Base-by-base conservation (phyloP, 2,329 filamentous ascomycete genomes). In the Claviceps monticola region DNA sequence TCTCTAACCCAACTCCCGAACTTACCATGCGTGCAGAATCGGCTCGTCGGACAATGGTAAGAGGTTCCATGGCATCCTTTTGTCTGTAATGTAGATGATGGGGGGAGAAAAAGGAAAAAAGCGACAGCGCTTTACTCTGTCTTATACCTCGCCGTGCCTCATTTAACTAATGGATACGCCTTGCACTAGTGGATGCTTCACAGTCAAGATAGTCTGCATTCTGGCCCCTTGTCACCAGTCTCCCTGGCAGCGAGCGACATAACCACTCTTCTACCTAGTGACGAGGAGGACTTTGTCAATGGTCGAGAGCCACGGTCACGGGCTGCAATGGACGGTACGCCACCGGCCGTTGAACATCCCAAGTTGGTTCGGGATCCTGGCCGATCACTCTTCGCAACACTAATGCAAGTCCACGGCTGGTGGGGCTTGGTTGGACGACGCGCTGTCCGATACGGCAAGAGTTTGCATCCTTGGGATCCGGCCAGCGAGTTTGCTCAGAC, bases 161-260 rank as follows among this genome's bases (percentile, higher is more conserved):
- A 5, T 14, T 21, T 21, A 6, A 46, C 39, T 29, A 21, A 43
- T 38, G 5, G 6, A 43, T 43, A 6, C 5, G 29, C 23, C 2
- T 45, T 38, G 29, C 26, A 17, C 21, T 49, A 78, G 74, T 80
- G 76, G 76, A 79, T 79, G 74, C 59, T 80, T 37, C 73, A 79
- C 58, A 78, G 72, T 56, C 76, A 80, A 57, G 76, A 80, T 55
- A 78, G 76, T 56, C 66, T 80, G 23, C 74, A 78, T 55, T 77
- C 74, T 0, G 73, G 75, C 0, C 73, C 74, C 3, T 64, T 67
- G 34, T 74, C 74, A 11, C 75, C 76, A 2, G 68, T 76, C 2
- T 74, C 74, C 0, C 65, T 80, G 3, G 68, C 70, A 5, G 71
- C 74, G 3, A 68, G 69, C 37, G 76, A 80, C 54, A 79, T 80